Base-by-base conservation (phyloP, 2,329 filamentous ascomycete species). In the Teratosphaeria pseudoeucalypti region DNA sequence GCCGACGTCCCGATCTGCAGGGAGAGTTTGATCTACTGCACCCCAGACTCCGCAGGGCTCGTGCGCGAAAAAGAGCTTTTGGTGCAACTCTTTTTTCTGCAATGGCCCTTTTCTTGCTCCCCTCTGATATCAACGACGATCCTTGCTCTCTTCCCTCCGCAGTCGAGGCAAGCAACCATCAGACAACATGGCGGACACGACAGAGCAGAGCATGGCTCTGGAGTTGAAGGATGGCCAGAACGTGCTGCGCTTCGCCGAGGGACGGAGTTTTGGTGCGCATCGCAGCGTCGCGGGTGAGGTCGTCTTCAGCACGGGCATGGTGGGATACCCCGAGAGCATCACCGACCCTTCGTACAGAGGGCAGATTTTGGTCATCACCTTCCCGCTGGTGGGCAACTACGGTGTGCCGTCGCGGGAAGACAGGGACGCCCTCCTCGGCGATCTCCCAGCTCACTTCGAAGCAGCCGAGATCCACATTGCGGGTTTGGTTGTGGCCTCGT, bases 261-360 rank as follows among this genome's bases (percentile, higher is more conserved):
- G 94, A 68, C 91, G 90, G 80, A 96, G 91, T 82, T 99, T 99
- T 74, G 94, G 94, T 76, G 92, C 92, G 64, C 82, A 90, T 72
- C 96, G 92, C 83, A 96, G 90, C 79, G 85, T 95, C 71, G 89
- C 92, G 66, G 94, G 94, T 75, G 94, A 99, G 81, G 82, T 99
- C 74, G 94, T 99, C 77, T 99, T 99, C 80, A 92, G 97, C 82
- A 99, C 94, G 60, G 94, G 94, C 76, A 96, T 97, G 92, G 94
- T 97, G 68, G 94, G 94, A 72, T 99, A 99, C 75, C 92, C 94
- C 52, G 94, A 99, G 81, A 95, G 88, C 55, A 82, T 94, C 68
- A 92, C 89, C 62, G 89, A 94, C 72, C 89, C 89, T 66, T 92
- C 89, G 56, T 92, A 94, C 77, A 87, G 88, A 56, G 89, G 89